phyloP scores from a whole-genome alignment of 495 filamentous ascomycete genomes.

The Neurospora tetrasperma region DNA sequence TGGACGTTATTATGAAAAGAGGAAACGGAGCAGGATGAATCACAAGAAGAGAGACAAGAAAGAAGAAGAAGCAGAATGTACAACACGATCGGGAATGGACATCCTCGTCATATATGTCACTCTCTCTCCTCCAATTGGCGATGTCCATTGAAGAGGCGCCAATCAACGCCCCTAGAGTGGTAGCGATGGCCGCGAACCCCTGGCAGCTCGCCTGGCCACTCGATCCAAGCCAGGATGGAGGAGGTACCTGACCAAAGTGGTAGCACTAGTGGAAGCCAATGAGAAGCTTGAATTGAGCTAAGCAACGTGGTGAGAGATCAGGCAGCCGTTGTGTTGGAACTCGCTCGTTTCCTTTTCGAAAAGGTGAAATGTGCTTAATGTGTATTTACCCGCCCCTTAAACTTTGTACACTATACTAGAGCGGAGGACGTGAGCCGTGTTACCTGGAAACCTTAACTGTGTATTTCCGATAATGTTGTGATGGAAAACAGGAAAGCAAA shows the following conservation, averaged over 20 bases:
- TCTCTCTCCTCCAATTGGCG: background rate
- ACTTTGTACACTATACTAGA: background rate
- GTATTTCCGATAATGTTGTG: background rate
- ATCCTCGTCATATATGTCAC: background rate
- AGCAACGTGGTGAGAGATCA: background rate
- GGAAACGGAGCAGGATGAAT: background rate
- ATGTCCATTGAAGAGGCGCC: background rate
- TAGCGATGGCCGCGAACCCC: background rate
- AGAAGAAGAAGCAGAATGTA: background rate
- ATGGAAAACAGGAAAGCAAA: background rate
- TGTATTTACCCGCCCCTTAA: background rate
- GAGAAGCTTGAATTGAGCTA: background rate
- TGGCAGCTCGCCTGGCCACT: background rate
- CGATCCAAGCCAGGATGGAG: background rate
- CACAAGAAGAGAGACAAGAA: conserved; percentile 2
- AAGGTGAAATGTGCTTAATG: background rate
- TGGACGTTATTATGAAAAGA: background rate
- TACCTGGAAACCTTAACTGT: background rate
- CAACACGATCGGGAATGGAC: background rate
- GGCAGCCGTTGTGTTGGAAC: background rate
- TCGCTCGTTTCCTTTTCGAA: background rate
- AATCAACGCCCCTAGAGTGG: background rate
- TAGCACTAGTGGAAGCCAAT: background rate
- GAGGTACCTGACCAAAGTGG: background rate
- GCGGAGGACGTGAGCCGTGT: background rate